These are phyloP conservation scores for Hypoxylon trugodes DNA, from an alignment of 495 filamentous ascomycete species.

Conservation along the genomic window DNA sequence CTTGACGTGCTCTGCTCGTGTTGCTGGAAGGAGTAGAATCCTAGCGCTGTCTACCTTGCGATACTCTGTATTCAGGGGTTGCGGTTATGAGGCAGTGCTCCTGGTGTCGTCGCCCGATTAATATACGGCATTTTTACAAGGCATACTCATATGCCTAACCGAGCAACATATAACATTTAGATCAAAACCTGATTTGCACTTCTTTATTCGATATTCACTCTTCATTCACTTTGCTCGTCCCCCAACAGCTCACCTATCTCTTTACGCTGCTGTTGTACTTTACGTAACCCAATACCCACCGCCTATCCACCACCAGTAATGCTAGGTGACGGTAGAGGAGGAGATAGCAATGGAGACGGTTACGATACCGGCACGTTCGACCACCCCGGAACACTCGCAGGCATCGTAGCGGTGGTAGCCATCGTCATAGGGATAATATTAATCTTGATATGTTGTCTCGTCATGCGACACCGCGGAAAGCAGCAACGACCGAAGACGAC, in stretches of 20 bases:
- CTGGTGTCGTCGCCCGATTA: not conserved
- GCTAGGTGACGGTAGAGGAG: not conserved
- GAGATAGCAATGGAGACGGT: not conserved
- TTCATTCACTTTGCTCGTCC: not conserved
- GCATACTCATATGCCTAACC: not conserved
- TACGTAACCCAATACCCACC: not conserved
- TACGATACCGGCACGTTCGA: not conserved
- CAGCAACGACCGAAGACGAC: not conserved
- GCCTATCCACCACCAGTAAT: not conserved
- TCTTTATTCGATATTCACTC: not conserved
- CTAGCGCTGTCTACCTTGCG: not conserved
- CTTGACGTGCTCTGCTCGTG: not conserved
- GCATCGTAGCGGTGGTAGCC: not conserved
- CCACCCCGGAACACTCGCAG: not conserved
- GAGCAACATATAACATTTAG: not conserved
- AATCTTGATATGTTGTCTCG: not conserved
- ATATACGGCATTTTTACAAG: not conserved
- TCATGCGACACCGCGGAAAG: not conserved
- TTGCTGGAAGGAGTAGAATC: not conserved
- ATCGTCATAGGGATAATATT: not conserved
- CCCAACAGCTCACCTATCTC: not conserved
- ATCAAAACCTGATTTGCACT: not conserved
- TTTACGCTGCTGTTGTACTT: not conserved
- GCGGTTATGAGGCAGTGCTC: not conserved
- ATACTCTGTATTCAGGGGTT: not conserved